phyloP scores from a whole-genome alignment of 768 basidiomycete species.

The Suillus variegatus region DNA sequence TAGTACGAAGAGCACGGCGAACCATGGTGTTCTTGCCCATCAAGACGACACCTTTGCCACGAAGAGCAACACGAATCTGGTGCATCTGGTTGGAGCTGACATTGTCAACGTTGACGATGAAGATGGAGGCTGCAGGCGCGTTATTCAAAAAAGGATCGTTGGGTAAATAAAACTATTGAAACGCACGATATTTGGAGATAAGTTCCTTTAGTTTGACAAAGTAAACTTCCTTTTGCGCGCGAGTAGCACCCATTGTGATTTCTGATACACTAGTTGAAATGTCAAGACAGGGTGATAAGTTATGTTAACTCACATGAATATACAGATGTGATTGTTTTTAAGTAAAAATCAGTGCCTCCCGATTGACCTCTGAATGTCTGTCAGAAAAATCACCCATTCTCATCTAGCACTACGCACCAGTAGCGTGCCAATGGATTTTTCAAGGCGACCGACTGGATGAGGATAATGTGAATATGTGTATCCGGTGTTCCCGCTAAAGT shows the following conservation, averaged over 20 bases:
- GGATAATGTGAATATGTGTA: slow-evolving; percentile 14
- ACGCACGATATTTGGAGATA: slow-evolving; percentile 84
- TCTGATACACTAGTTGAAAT: slow-evolving; percentile 13
- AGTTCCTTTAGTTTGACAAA: slow-evolving; percentile 94
- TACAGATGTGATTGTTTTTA: slow-evolving; percentile 20
- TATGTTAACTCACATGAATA: slow-evolving; percentile 29
- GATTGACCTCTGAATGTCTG: slow-evolving; percentile 74
- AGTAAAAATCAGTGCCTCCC: slow-evolving; percentile 72
- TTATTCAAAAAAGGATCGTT: slow-evolving; percentile 5
- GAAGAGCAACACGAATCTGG: slow-evolving; percentile 93
- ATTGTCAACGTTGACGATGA: slow-evolving; percentile 99
- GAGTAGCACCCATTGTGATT: slow-evolving; percentile 84
- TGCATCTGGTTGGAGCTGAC: slow-evolving; percentile 99
- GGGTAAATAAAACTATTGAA: neutral
- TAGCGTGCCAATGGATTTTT: slow-evolving; percentile 91
- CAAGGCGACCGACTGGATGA: slow-evolving; percentile 62
- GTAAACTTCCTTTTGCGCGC: slow-evolving; percentile 88
- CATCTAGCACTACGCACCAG: slow-evolving; percentile 46
- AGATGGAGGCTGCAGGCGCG: slow-evolving; percentile 80
- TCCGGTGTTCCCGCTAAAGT: slow-evolving; percentile 21
- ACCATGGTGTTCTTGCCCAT: slow-evolving; percentile 99
- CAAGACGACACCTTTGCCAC: slow-evolving; percentile 93
- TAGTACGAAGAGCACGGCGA: slow-evolving; percentile 91
- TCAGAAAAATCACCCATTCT: slow-evolving; percentile 9
- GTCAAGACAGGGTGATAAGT: neutral